These are phyloP conservation scores for Anaeramoeba flamelloides DNA, from an alignment of 78 protist species.

Conservation along the genomic window DNA sequence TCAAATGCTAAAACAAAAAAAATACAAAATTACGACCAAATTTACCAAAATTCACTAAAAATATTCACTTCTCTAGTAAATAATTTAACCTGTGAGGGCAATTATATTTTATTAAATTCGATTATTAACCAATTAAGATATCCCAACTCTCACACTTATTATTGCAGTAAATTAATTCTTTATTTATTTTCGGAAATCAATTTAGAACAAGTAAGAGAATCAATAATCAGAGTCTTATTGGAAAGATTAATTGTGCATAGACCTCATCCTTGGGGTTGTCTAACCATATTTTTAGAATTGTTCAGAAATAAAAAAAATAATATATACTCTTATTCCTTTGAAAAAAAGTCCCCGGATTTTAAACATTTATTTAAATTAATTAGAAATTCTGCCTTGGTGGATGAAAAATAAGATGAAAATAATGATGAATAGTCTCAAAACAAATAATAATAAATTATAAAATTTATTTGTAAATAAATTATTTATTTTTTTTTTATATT, in stretches of 20 bases:
- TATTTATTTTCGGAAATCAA: slow-evolving; percentile 51
- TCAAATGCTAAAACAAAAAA: no score
- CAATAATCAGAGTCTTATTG: slow-evolving; percentile 62
- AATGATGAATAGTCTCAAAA: no score
- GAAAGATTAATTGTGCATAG: slow-evolving; percentile 81
- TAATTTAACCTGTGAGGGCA: slow-evolving; percentile 69
- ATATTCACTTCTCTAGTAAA: slow-evolving; percentile 44
- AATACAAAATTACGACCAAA: no score
- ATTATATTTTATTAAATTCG: slow-evolving; percentile 73
- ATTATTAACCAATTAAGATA: slow-evolving; percentile 89
- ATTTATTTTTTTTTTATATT: no score
- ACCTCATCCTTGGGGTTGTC: slow-evolving; percentile 98
- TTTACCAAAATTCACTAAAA: not conserved
- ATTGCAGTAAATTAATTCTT: slow-evolving; percentile 77
- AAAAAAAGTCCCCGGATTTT: no score
- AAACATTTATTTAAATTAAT: no score
- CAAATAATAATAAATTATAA: no score
- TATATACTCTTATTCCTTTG: no score
- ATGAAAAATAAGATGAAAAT: no score
- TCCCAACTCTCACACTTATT: slow-evolving; percentile 89
- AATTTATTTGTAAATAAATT: no score
- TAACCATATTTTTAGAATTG: slow-evolving; percentile 87
- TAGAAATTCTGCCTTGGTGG: no score
- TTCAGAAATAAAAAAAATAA: no score
- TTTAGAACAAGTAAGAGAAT: slow-evolving; percentile 13